Conservation (phyloP, 495 filamentous ascomycete species). For the Penicillium simplicissimum region DNA sequence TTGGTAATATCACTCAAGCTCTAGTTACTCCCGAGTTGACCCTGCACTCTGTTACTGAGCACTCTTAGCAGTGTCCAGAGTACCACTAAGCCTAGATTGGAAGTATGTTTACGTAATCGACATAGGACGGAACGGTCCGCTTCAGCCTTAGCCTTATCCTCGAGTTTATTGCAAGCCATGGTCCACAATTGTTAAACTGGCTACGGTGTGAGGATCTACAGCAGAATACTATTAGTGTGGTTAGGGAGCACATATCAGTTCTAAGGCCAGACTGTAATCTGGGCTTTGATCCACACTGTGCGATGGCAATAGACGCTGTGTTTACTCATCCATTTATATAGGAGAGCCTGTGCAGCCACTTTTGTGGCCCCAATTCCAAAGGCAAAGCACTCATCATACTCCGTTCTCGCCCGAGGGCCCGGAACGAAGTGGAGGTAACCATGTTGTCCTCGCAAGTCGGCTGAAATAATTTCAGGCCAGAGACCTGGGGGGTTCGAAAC, state of each 20-base stretch:
- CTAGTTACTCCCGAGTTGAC: neutral
- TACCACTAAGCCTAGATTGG: too few relatives aligned
- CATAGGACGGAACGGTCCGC: neutral
- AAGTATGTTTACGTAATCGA: neutral
- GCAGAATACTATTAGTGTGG: neutral
- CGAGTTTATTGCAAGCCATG: neutral
- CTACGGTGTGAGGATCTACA: neutral
- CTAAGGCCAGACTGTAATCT: neutral
- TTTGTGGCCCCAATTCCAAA: neutral
- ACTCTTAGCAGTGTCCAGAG: too few relatives aligned
- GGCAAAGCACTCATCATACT: neutral
- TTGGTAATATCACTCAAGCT: neutral
- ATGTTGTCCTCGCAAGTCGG: neutral
- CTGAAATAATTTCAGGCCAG: constrained; percentile 1
- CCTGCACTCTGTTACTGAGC: neutral
- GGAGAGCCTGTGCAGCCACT: neutral
- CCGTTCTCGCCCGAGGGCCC: neutral
- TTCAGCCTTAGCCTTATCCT: neutral
- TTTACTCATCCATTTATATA: neutral
- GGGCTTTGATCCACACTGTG: neutral
- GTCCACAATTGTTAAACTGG: neutral
- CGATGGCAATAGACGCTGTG: neutral
- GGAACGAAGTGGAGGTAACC: neutral
- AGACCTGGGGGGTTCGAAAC: neutral
- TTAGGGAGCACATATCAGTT: neutral